Evolutionary conservation across 345 rosid species (phyloP), one percentile per base, ranked within the genome.

Genomic region (Excoecaria agallocha): DNA sequence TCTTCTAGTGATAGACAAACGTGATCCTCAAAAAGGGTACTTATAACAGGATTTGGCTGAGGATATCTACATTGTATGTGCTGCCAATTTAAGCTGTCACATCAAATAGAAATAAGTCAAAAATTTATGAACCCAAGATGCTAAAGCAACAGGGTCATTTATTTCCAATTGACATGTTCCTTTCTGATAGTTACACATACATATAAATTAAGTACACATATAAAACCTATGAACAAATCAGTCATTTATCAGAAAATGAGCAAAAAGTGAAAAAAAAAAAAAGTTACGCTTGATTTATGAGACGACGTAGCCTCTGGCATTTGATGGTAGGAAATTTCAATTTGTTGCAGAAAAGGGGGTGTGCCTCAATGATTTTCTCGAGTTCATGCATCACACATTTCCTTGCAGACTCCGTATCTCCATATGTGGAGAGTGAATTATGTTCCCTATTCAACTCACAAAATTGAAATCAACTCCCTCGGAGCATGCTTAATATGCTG

Each of bases 51-150:
- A 75, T 80, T 75, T 61, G 85, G 76, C 39, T 45, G 75, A 25
- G 88, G 88, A 78, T 72, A 2, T 68, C n/a, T 39, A 73, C 91
- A 84, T 6, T 30, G 81, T 37, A 64, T 25, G 69, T 85, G 89
- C 84, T 88, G 89, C 89, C 89, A 86, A 64, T 85, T 88, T 65
- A 88, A 65, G 77, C 92, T 88, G 88, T 65, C 72, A 80, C 22
- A 67, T 73, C 41, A 74, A 50, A 77, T 22, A 30, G 57, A 57
- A 63, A 61, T 73, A 72, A 63, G 70, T 75, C 76, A 66, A 39
- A 65, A 66, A 77, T 66, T 60, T 38, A n/a, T 65, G n/a, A 11
- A 17, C 43, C 13, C 39, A n/a, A 57, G 24, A 56, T 37, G 68
- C 10, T 35, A 43, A 69, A 70, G 41, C 84, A 48, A 74, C 49